Conservation (phyloP, 2,329 filamentous ascomycete genomes). For the Thermothelomyces thermophilus region DNA sequence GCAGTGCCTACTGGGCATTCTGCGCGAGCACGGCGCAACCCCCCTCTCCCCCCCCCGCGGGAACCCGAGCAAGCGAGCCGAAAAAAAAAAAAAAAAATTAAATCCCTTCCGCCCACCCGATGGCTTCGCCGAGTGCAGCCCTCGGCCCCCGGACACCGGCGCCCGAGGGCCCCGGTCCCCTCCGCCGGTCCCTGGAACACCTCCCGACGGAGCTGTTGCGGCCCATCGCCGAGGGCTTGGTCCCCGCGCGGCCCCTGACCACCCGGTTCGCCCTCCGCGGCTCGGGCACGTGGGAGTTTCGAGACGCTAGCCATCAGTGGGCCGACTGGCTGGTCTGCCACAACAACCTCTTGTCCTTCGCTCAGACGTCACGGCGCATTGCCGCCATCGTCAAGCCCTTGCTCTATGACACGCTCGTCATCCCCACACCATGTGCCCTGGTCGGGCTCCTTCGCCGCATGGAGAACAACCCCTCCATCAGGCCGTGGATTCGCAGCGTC, state of each 20-base stretch:
- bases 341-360: constrained; percentile 21
- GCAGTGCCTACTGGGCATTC: constrained; percentile 10
- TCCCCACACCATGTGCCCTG: constrained; percentile 20
- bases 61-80: too few species aligned
- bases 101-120: background rate
- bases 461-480: constrained; percentile 16
- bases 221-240: constrained; percentile 24
- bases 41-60: too few species aligned
- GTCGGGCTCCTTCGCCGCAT: constrained; percentile 21
- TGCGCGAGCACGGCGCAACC: background rate
- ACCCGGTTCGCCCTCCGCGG: constrained; percentile 25
- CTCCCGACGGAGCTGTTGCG: constrained; percentile 26
- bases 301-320: constrained; percentile 24
- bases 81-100: background rate
- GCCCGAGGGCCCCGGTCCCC: background rate
- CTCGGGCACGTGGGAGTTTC: constrained; percentile 24
- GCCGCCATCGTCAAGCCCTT: constrained; percentile 23
- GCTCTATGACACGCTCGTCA: constrained; percentile 26
- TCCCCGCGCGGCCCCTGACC: constrained; percentile 21
- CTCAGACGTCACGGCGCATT: constrained; percentile 24
- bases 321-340: constrained; percentile 22
- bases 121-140: constrained; percentile 15
- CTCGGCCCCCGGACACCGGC: constrained; percentile 7
- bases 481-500: constrained; percentile 23
- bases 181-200: constrained; percentile 15